Conservation (phyloP, 78 protist genomes). For the Tieghemostelium lacteum region DNA sequence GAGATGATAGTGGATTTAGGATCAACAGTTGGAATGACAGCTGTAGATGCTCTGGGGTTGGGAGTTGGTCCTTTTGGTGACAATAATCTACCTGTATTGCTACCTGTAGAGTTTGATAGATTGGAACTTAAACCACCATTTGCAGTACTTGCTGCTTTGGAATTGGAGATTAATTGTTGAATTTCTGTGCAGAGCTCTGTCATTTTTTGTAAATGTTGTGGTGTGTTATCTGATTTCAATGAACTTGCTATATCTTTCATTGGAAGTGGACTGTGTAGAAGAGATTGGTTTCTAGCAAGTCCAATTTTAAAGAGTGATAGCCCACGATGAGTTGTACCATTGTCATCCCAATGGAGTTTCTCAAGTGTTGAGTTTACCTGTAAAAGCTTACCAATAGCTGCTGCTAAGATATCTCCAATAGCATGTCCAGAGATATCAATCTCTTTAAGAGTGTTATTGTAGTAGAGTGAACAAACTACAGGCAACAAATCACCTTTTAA, state of each 20-base stretch:
- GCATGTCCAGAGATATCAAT: constrained; percentile 59
- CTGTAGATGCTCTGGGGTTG: constrained; percentile 12
- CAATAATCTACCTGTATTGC: not conserved
- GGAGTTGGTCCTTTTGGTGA: not conserved
- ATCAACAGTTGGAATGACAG: constrained; percentile 24
- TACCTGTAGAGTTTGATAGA: not conserved
- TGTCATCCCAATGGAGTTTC: constrained; percentile 55
- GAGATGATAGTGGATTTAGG: constrained; percentile 39
- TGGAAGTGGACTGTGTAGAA: constrained; percentile 68
- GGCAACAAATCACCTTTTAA: constrained; percentile 57
- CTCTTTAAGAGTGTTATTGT: constrained; percentile 25
- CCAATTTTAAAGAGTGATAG: constrained; percentile 60
- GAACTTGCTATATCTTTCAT: constrained; percentile 58
- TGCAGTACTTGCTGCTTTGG: not conserved
- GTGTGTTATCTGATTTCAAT: constrained; percentile 6
- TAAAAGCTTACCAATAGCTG: constrained; percentile 47
- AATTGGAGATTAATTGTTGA: constrained; percentile 25
- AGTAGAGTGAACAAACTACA: constrained; percentile 16
- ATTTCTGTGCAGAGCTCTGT: constrained; percentile 41
- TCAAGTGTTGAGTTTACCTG: constrained; percentile 22
- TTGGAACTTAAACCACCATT: not conserved
- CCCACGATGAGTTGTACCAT: constrained; percentile 44
- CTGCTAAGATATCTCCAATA: constrained; percentile 69
- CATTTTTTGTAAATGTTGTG: not conserved
- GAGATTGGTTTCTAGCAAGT: constrained; percentile 33